Percentiles rank a stretch among this genome's conserved stretches.
Evolutionary conservation across 2,329 filamentous ascomycete species (phyloP).

Genomic region (Dendryphion nanum): DNA sequence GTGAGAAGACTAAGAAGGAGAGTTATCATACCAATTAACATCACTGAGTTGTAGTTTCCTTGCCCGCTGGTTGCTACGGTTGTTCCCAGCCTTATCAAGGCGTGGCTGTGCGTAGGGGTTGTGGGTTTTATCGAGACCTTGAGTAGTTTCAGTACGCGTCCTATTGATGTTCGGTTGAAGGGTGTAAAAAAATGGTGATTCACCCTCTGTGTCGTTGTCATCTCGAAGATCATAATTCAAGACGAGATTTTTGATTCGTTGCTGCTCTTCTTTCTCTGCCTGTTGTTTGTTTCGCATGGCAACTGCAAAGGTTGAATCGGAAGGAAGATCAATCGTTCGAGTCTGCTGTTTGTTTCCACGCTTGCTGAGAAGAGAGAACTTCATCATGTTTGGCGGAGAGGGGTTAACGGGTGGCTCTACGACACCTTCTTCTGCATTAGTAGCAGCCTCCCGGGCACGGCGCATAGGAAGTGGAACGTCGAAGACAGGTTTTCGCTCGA

Average conservation of each 20-base stretch:
- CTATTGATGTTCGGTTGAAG: slow-evolving; percentile 50
- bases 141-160: slow-evolving; percentile 40
- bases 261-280: slow-evolving; percentile 92
- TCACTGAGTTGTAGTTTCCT: slow-evolving; percentile 93
- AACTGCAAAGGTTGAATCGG: slow-evolving; percentile 90
- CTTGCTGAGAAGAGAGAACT: slow-evolving; percentile 94
- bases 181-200: slow-evolving; percentile 45
- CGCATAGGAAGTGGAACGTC: slow-evolving; percentile 97
- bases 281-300: slow-evolving; percentile 96
- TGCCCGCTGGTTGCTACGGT: slow-evolving; percentile 74
- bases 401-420: slow-evolving; percentile 38
- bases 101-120: slow-evolving; percentile 46
- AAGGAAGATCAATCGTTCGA: slow-evolving; percentile 81
- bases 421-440: slow-evolving; percentile 41
- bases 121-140: slow-evolving; percentile 42
- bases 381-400: slow-evolving; percentile 66
- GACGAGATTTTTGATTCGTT: slow-evolving; percentile 96
- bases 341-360: slow-evolving; percentile 96
- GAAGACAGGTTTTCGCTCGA: slow-evolving; percentile 90
- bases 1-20: slow-evolving; percentile 15
- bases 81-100: slow-evolving; percentile 58
- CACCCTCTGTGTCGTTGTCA: slow-evolving; percentile 72
- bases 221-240: slow-evolving; percentile 94
- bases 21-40: slow-evolving; percentile 81
- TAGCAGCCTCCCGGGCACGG: slow-evolving; percentile 58